These are phyloP conservation scores for Lepidium sativum DNA, from an alignment of 345 rosid genomes.

Conservation along the genomic window DNA sequence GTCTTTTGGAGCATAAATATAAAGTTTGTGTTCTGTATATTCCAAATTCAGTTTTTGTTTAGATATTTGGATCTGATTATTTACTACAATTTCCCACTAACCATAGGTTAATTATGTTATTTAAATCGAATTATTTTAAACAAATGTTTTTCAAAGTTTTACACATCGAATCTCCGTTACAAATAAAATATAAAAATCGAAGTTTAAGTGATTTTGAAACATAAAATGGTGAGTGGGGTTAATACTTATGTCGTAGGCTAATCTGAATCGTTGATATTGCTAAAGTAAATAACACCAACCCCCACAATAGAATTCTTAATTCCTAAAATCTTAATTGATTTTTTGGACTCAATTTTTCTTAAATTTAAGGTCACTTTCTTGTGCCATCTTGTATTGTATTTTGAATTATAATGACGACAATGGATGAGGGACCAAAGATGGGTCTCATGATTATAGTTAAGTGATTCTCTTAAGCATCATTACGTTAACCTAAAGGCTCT, in stretches of 20 bases:
- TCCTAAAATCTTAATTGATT: neutral
- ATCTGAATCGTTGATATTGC: neutral
- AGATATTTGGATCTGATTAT: too few relatives aligned
- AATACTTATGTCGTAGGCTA: neutral
- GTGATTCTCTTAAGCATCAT: neutral
- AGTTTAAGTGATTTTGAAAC: too few relatives aligned
- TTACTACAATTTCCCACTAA: too few relatives aligned
- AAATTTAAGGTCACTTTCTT: neutral
- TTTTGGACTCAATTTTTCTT: neutral
- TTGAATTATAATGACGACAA: neutral
- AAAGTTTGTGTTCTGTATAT: conserved; percentile 15
- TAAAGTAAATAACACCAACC: neutral
- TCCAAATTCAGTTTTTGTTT: neutral
- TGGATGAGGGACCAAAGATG: neutral
- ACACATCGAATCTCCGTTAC: too few relatives aligned
- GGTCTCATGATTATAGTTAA: neutral
- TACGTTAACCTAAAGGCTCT: too few relatives aligned
- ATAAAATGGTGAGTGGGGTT: too few relatives aligned
- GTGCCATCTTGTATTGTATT: neutral
- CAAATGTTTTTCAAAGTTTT: too few relatives aligned
- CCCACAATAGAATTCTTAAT: neutral
- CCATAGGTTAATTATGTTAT: too few relatives aligned
- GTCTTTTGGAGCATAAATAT: conserved; percentile 11
- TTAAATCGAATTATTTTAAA: too few relatives aligned
- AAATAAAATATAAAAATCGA: too few relatives aligned